phyloP scores from a whole-genome alignment of 108 stramenopile genomes.

The Pseudonitzschia multiseries region DNA sequence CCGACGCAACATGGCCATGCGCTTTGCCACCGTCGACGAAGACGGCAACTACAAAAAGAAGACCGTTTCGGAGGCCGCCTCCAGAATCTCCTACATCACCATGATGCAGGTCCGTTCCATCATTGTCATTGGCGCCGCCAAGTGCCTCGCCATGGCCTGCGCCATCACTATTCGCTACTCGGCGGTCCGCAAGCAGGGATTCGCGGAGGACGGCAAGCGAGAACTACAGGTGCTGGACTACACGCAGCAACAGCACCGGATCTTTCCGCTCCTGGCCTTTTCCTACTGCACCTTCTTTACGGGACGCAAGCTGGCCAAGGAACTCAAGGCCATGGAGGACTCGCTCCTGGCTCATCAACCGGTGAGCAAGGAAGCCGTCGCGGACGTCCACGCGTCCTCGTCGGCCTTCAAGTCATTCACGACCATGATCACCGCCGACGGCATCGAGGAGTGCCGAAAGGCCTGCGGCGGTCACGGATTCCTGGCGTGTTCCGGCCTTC shows the following conservation, averaged over 20 bases:
- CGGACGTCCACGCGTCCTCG: slow-evolving; percentile 88
- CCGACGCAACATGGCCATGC: slow-evolving; percentile 93
- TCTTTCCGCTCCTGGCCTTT: slow-evolving; percentile 86
- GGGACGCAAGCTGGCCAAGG: slow-evolving; percentile 62
- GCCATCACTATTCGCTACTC: slow-evolving; percentile 91
- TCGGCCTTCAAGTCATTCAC: slow-evolving; percentile 92
- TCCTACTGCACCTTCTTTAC: slow-evolving; percentile 92
- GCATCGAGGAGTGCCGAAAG: slow-evolving; percentile 94
- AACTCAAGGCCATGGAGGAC: slow-evolving; percentile 72
- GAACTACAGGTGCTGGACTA: slow-evolving; percentile 93
- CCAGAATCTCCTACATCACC: slow-evolving; percentile 90
- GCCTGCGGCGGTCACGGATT: slow-evolving; percentile 96
- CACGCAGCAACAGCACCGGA: slow-evolving; percentile 93
- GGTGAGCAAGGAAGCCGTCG: slow-evolving; percentile 72
- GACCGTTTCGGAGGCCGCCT: slow-evolving; percentile 64
- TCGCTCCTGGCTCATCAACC: slow-evolving; percentile 46
- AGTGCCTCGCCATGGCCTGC: slow-evolving; percentile 77
- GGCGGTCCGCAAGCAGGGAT: slow-evolving; percentile 92
- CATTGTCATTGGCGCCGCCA: slow-evolving; percentile 68
- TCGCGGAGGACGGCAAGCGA: slow-evolving; percentile 50
- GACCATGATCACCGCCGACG: slow-evolving; percentile 89
- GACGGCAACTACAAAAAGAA: slow-evolving; percentile 67
- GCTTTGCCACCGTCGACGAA: slow-evolving; percentile 78
- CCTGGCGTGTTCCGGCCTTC: slow-evolving; percentile 85
- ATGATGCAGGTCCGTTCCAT: slow-evolving; percentile 96